Evolutionary conservation across 306 rosid genomes (phyloP).

Genomic region (Cercis canadensis): DNA sequence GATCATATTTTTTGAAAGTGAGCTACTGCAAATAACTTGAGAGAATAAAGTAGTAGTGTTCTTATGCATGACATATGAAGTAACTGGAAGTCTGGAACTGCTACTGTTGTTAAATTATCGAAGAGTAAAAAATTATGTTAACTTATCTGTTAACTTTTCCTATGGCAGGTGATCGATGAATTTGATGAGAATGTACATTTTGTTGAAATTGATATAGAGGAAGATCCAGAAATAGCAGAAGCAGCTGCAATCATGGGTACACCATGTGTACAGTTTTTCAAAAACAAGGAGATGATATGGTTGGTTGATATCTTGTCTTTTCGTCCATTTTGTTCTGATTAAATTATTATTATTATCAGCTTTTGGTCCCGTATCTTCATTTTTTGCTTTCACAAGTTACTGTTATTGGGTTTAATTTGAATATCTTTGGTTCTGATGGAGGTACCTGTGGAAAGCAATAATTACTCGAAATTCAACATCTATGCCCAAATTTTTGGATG

Average conservation of each 20-base stretch:
- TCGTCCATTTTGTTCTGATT: neutral
- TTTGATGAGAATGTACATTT: constrained; percentile 87
- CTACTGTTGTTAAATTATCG: neutral
- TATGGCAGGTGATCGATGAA: constrained; percentile 84
- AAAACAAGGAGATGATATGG: constrained; percentile 90
- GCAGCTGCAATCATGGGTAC: constrained; percentile 99
- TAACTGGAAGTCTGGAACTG: neutral
- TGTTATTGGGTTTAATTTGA: neutral
- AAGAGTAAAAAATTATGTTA: neutral
- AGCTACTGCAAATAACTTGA: neutral
- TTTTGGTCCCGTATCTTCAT: neutral
- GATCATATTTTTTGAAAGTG: constrained; percentile 12
- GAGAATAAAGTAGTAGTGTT: constrained; percentile 15
- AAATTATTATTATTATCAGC: neutral
- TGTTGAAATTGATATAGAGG: constrained; percentile 96
- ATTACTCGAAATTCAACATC: neutral
- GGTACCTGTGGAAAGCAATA: too few species aligned
- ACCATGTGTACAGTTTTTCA: constrained; percentile 96
- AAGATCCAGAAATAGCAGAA: constrained; percentile 94
- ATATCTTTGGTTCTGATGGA: neutral
- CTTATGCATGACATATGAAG: constrained; percentile 9
- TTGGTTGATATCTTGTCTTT: constrained; percentile 43
- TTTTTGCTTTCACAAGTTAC: constrained; percentile 9
- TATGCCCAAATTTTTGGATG: neutral
- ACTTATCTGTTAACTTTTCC: constrained; percentile 24